Evolutionary conservation across 2,329 filamentous ascomycete genomes (phyloP).

Genomic region (Nigrospora osmanthi): DNA sequence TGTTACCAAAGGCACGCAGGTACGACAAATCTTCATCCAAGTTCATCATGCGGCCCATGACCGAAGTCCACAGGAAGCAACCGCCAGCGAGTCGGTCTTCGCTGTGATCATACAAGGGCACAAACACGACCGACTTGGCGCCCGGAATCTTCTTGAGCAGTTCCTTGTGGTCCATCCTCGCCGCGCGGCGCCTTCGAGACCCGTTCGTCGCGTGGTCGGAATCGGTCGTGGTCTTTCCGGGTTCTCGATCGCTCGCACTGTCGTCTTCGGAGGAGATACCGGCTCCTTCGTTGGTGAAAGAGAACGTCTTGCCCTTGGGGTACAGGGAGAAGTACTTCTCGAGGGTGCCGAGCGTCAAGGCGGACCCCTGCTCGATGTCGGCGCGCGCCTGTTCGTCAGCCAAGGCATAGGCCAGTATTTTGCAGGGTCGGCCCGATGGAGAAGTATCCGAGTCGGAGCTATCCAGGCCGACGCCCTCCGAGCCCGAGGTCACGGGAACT

Average conservation of each 20-base stretch:
- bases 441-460: slow-evolving; percentile 21
- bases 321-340: slow-evolving; percentile 22
- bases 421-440: slow-evolving; percentile 16
- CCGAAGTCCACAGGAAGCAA: slow-evolving; percentile 26
- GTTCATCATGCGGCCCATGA: slow-evolving; percentile 24
- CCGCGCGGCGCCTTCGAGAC: slow-evolving; percentile 1
- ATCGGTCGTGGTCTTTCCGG: slow-evolving; percentile 11
- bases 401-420: slow-evolving; percentile 18
- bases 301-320: slow-evolving; percentile 19
- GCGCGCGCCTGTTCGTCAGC: slow-evolving; percentile 13
- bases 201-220: background rate
- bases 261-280: slow-evolving; percentile 22
- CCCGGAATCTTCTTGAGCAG: slow-evolving; percentile 24
- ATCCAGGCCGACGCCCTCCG: slow-evolving; percentile 13
- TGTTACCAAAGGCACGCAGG: slow-evolving; percentile 33
- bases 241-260: slow-evolving; percentile 9
- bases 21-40: slow-evolving; percentile 23
- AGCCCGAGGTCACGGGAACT: slow-evolving; percentile 1
- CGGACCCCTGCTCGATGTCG: slow-evolving; percentile 16
- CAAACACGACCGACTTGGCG: slow-evolving; percentile 24
- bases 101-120: slow-evolving; percentile 26
- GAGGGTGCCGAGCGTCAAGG: slow-evolving; percentile 18
- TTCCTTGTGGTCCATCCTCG: slow-evolving; percentile 21
- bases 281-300: slow-evolving; percentile 18
- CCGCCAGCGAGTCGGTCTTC: slow-evolving; percentile 25